Base-by-base conservation (phyloP, 371 early-diverging fungal species). In the Apophysomyces ossiformis region DNA sequence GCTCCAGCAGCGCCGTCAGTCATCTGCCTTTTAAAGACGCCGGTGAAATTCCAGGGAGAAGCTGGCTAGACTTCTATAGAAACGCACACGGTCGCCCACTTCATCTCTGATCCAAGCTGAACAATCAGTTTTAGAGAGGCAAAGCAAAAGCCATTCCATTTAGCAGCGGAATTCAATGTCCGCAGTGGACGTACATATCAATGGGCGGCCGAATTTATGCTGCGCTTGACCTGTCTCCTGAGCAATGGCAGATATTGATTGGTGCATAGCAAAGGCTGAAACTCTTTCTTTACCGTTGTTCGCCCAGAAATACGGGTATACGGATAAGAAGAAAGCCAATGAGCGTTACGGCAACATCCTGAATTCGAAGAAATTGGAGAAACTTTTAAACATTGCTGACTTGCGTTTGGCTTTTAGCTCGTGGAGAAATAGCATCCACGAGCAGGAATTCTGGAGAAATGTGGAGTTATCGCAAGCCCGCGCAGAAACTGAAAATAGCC, bases 31-130 rank as follows among this genome's bases (percentile, higher is more conserved):
- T 43, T 43, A 12, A 8, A 43, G 43, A 43, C 15, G 43, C 15
- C 15, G 12, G 43, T 43, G 15, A 43, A 43, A 8, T 43, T 43
- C 43, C 43, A 43, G 43, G 43, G 43, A 43, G 15, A 43, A 43
- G 43, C 43, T 43, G 43, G 15, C 43, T 43, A 43, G 43, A 43
- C 43, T 43, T 43, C 43, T 43, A 43, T 43, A 43, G 43, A 43
- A 43, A 15, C 43, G 43, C 43, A 43, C 15, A 26, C 43, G 15
- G 15, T 43, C 43, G 4, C 43, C 43, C 15, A 12, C 43, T 43
- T 15, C 43, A 43, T 43, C 15, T 15, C 43, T 43, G 43, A 12
- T 43, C 9, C 43, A 2, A 15, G 4, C 43, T 43, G 15, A 43
- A 43, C 2, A 15, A 43, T 1, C 43, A 12, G 43, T 13, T 21